Evolutionary conservation across 2,329 filamentous ascomycete genomes (phyloP).

Genomic region (Trichoderma koningiopsis): DNA sequence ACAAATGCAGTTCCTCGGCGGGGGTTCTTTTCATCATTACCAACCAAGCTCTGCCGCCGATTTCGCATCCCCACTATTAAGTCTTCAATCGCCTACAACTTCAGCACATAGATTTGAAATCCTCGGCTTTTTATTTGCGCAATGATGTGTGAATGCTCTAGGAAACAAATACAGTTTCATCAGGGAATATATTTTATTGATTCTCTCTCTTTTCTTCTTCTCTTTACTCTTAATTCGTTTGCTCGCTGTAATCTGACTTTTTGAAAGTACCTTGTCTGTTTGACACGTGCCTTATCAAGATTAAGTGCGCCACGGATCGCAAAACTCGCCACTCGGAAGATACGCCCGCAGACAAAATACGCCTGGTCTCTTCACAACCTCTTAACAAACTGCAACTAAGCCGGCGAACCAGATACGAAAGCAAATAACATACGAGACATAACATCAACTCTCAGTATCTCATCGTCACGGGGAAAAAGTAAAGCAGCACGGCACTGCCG

Average conservation of each 20-base stretch:
- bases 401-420: not conserved
- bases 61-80: conserved; percentile 18
- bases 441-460: not conserved
- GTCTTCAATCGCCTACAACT: not conserved
- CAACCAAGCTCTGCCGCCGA: conserved; percentile 9
- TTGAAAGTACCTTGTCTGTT: not conserved
- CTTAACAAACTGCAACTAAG: not conserved
- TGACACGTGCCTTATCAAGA: conserved; percentile 21
- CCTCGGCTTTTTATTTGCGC: conserved; percentile 38
- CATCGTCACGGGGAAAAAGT: not conserved
- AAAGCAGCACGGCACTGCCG: conserved; percentile 12
- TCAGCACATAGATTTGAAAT: conserved; percentile 38
- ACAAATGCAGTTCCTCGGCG: not conserved
- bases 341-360: not conserved
- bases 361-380: not conserved
- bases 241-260: not conserved
- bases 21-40: not conserved
- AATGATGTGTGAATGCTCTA: not conserved
- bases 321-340: conserved; percentile 19
- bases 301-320: conserved; percentile 9
- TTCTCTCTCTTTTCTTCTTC: too few relatives aligned
- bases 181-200: not conserved
- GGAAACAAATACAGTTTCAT: not conserved
- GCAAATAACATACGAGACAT: not conserved
- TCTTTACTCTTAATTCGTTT: not conserved